Evolutionary conservation across 2,329 filamentous ascomycete genomes (phyloP).

Genomic region (Uncinocarpus reesii): DNA sequence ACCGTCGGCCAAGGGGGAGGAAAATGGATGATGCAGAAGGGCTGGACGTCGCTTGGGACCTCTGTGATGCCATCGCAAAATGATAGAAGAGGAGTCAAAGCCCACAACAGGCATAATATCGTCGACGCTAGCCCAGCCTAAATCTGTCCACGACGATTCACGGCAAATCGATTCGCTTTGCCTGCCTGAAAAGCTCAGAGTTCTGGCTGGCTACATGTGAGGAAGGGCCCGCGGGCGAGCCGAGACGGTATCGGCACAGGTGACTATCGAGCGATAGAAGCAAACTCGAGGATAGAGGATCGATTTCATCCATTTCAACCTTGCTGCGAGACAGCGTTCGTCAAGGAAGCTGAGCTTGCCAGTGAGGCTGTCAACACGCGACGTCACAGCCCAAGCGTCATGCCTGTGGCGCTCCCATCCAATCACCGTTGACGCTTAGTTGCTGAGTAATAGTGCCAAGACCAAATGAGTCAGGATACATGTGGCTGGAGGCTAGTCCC

Average conservation of each 20-base stretch:
- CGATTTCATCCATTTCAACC: slow-evolving; percentile 10
- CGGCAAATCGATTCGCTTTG: neutral
- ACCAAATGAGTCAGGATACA: neutral
- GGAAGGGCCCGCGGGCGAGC: neutral
- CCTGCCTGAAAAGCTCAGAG: neutral
- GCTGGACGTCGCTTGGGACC: slow-evolving; percentile 32
- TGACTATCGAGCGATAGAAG: slow-evolving; percentile 2
- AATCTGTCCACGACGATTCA: neutral
- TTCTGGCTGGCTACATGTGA: neutral
- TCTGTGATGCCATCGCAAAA: slow-evolving; percentile 29
- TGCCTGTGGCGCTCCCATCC: slow-evolving; percentile 1
- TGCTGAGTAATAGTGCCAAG: neutral
- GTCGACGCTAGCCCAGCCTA: neutral
- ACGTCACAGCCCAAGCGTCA: slow-evolving; percentile 12
- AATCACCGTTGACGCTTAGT: neutral
- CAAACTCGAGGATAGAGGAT: neutral
- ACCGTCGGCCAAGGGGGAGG: slow-evolving; percentile 33
- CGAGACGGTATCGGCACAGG: neutral
- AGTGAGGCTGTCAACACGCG: slow-evolving; percentile 6
- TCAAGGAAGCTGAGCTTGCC: neutral
- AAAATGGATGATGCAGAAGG: slow-evolving; percentile 38
- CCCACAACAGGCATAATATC: neutral
- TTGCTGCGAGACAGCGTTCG: neutral
- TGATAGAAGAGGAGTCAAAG: neutral
- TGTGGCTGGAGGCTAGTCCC: neutral